Evolutionary conservation across 306 rosid genomes (phyloP).

Genomic region (Rubus idaeus): DNA sequence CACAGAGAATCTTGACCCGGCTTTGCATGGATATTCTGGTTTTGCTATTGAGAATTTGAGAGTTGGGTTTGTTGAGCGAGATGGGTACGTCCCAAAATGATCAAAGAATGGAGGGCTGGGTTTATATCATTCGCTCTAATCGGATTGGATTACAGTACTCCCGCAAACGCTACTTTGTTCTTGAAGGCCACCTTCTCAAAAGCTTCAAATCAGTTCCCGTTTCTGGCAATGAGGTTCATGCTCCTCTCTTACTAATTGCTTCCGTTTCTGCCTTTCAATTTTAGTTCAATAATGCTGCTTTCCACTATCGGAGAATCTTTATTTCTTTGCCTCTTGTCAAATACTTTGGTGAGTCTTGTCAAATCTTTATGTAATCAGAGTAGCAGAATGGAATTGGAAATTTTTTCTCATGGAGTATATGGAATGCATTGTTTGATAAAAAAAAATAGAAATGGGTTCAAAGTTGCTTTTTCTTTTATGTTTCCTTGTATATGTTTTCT

Average conservation of each 20-base stretch:
- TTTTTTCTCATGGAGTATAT: not conserved
- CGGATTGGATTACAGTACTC: constrained; percentile 74
- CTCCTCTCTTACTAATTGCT: not conserved
- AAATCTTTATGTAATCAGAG: too few species aligned
- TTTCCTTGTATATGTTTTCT: constrained; percentile 6
- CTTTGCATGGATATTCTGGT: constrained; percentile 25
- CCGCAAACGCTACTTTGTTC: constrained; percentile 71
- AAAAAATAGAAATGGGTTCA: too few species aligned
- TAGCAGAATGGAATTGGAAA: not conserved
- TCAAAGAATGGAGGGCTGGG: constrained; percentile 74
- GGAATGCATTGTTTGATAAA: not conserved
- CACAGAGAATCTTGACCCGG: not conserved
- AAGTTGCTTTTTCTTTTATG: constrained; percentile 7
- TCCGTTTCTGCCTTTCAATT: not conserved
- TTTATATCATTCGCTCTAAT: constrained; percentile 66
- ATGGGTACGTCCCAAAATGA: constrained; percentile 40
- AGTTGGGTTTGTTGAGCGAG: constrained; percentile 2
- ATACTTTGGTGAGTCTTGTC: too few species aligned
- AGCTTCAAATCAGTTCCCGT: constrained; percentile 70
- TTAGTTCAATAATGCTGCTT: not conserved
- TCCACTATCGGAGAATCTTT: not conserved
- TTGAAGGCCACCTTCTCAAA: constrained; percentile 56
- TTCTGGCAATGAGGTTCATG: constrained; percentile 52
- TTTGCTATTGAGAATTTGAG: not conserved
- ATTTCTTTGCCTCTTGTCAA: not conserved